Percentiles rank a stretch among this genome's conserved stretches.
Conservation (phyloP, 1,284 basidiomycete species). For the Malassezia nana region DNA sequence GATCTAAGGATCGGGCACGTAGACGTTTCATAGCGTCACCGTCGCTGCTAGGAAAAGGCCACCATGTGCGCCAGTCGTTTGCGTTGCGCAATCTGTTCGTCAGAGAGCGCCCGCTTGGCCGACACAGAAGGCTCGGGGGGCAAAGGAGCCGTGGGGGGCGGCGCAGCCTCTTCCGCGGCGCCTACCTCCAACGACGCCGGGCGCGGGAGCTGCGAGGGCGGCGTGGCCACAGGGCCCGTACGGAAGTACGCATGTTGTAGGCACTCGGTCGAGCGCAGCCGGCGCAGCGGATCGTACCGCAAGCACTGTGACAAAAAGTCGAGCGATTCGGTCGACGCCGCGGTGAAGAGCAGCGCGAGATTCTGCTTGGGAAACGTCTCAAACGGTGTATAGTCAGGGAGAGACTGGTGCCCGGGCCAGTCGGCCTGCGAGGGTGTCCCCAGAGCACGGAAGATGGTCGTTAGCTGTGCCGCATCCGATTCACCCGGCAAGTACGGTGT, state of each 20-base stretch:
- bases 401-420: conserved; percentile 76
- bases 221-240: conserved; percentile 30
- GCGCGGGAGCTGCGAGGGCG: conserved; percentile 28
- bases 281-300: conserved; percentile 71
- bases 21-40: neutral
- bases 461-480: conserved; percentile 89
- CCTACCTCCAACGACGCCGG: conserved; percentile 22
- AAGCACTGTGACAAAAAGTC: conserved; percentile 72
- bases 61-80: conserved; percentile 27
- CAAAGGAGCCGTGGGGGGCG: conserved; percentile 12
- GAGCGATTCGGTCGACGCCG: conserved; percentile 74
- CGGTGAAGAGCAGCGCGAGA: conserved; percentile 75
- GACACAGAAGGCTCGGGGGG: too few relatives aligned
- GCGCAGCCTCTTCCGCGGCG: neutral
- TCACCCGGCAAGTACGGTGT: conserved; percentile 86
- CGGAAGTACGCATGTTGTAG: conserved; percentile 42
- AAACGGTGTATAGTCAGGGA: conserved; percentile 32
- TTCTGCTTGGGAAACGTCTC: conserved; percentile 63
- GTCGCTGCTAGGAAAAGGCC: conserved; percentile 13
- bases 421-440: conserved; percentile 92
- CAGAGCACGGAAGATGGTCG: conserved; percentile 82
- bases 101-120: conserved; percentile 25
- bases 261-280: conserved; percentile 59
- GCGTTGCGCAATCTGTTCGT: conserved; percentile 32
- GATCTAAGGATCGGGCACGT: conserved; percentile 28